Conservation (phyloP, 192 early-diverging fungal species). For the Blastocladiella britannica region DNA sequence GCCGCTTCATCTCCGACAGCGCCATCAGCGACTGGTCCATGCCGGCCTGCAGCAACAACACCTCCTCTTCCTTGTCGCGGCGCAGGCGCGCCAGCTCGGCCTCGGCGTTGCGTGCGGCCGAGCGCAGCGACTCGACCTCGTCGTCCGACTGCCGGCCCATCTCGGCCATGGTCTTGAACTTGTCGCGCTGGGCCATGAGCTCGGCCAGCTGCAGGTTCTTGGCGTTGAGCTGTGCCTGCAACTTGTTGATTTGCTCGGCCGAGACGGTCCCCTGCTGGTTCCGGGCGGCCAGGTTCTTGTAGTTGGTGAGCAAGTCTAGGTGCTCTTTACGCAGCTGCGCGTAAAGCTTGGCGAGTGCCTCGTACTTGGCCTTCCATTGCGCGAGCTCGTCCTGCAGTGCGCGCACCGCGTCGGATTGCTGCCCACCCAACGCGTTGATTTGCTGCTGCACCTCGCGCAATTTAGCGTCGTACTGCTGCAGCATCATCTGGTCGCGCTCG, state of each 20-base stretch:
- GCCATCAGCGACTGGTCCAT: slow-evolving; percentile 61
- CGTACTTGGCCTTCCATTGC: slow-evolving; percentile 95
- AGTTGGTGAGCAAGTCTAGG: slow-evolving; percentile 74
- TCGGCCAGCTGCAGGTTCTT: slow-evolving; percentile 64
- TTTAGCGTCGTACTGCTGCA: slow-evolving; percentile 61
- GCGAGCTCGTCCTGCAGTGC: slow-evolving; percentile 77
- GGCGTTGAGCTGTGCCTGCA: slow-evolving; percentile 47
- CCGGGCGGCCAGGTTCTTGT: slow-evolving; percentile 49
- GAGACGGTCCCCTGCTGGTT: slow-evolving; percentile 51
- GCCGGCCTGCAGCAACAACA: slow-evolving; percentile 50
- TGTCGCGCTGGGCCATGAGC: slow-evolving; percentile 79
- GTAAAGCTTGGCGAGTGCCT: slow-evolving; percentile 93
- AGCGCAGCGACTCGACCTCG: slow-evolving; percentile 17
- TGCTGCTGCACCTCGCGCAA: slow-evolving; percentile 47
- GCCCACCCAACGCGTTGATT: slow-evolving; percentile 41
- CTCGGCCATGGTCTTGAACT: slow-evolving; percentile 58
- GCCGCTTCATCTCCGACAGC: slow-evolving; percentile 46
- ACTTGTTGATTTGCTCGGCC: slow-evolving; percentile 59
- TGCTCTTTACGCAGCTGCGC: slow-evolving; percentile 89
- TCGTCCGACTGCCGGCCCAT: slow-evolving; percentile 51
- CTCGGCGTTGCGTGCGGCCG: slow-evolving; percentile 16
- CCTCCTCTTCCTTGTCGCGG: slow-evolving; percentile 54
- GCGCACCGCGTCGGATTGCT: slow-evolving; percentile 51
- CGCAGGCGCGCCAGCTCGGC: slow-evolving; percentile 9
- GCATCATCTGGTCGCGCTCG: slow-evolving; percentile 57